Percentiles rank a stretch among this genome's conserved stretches.
Conservation (phyloP, 495 filamentous ascomycete genomes). For the Aspergillus panamensis region DNA sequence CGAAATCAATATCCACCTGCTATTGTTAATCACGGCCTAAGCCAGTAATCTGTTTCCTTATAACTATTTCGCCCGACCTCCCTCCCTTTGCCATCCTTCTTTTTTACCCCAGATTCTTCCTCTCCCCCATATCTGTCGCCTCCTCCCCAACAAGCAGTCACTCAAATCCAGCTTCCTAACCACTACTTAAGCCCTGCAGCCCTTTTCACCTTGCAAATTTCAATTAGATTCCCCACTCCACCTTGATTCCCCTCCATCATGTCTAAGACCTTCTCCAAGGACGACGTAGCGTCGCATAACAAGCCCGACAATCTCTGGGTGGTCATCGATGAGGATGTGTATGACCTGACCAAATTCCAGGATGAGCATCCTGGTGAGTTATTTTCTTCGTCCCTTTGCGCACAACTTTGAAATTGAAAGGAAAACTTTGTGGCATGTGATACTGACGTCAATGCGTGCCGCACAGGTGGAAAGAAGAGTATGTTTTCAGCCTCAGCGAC, state of each 20-base stretch:
- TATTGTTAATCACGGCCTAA: background rate
- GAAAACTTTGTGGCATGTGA: constrained; percentile 10
- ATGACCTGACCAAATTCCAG: constrained; percentile 91
- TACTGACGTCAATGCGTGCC: constrained; percentile 22
- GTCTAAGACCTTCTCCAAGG: constrained; percentile 80
- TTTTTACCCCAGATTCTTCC: constrained; percentile 1
- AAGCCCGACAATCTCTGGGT: constrained; percentile 84
- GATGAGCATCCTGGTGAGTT: constrained; percentile 78
- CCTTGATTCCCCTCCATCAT: constrained; percentile 48
- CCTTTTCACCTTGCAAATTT: background rate
- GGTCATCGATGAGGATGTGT: constrained; percentile 92
- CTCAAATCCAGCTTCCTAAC: background rate
- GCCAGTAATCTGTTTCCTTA: constrained; percentile 8
- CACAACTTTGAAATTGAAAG: background rate
- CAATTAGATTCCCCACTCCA: background rate
- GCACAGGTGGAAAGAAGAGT: constrained; percentile 90
- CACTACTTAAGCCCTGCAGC: background rate
- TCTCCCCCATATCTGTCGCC: constrained; percentile 6
- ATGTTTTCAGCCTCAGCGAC: constrained; percentile 23
- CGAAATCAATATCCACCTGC: background rate
- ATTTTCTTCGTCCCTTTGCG: too few species aligned
- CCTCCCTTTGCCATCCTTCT: constrained; percentile 8
- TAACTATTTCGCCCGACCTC: constrained; percentile 22
- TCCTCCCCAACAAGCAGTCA: background rate
- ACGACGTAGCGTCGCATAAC: constrained; percentile 87